Base-by-base conservation (phyloP, 768 basidiomycete species). In the Gymnopilus dilepis region DNA sequence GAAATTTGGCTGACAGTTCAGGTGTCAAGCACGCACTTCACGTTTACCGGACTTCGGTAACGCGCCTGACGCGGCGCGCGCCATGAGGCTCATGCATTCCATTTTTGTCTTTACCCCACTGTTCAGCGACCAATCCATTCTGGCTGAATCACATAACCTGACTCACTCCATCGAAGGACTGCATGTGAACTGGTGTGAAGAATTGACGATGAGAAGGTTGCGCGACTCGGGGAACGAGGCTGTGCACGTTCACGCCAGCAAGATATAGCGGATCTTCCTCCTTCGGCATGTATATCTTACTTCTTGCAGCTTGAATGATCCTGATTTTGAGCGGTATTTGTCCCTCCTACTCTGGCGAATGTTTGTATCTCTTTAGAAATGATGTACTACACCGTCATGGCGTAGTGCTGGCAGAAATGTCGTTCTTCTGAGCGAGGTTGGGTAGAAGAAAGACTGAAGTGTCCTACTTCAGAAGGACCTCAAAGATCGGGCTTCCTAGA, bases 151-250 rank as follows among this genome's bases (percentile, higher is more conserved):
- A 37, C 7, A 54, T 37, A 24, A 54, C 22, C 37, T 37, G 34
- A 40, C 38, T 54, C 52, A 54, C 52, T 40, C 52, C 52, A 24
- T 54, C 22, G 34, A 54, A 54, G n/a, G 31, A 22, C 40, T 40
- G 37, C 52, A 40, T 54, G 52, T 34, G 50, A 51, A 51, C 28
- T 31, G n/a, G 19, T 34, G 52, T 26, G 52, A 54, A 28, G 52
- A 54, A 54, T 22, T 26, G 21, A 24, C 26, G 19, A 40, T 54
- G 34, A 40, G 22, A 38, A 28, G 51, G n/a, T 19, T 34, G 33
- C 51, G 21, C 19, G 31, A 26, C 52, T 54, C 52, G 52, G 52
- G 52, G 52, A 54, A 54, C 7, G 52, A 54, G 52, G 52, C 52
- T 54, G 52, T 54, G 52, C 52, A 37, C 17, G 47, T 50, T 50